phyloP scores from a whole-genome alignment of 306 rosid species.

The Prunus armeniaca region DNA sequence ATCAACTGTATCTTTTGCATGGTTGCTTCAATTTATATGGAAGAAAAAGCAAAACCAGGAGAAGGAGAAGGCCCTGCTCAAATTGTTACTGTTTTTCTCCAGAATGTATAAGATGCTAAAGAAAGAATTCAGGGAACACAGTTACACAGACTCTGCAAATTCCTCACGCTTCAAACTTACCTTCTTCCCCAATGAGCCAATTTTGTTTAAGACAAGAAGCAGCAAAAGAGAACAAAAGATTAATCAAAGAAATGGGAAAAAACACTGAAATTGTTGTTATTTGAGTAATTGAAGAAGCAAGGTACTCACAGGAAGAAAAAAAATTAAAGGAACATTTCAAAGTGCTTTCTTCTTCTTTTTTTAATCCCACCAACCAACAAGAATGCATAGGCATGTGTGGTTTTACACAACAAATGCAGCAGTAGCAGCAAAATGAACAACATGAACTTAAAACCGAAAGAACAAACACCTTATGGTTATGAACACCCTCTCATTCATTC shows the following conservation, averaged over 20 bases:
- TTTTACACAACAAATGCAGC: slow-evolving; percentile 73
- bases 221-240: slow-evolving; percentile 21
- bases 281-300: slow-evolving; percentile 47
- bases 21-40: slow-evolving; percentile 34
- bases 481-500: slow-evolving; percentile 9
- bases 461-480: slow-evolving; percentile 28
- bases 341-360: slow-evolving; percentile 37
- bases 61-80: slow-evolving; percentile 35
- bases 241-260: background rate
- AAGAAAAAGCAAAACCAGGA: slow-evolving; percentile 55
- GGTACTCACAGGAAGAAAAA: slow-evolving; percentile 37
- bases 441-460: slow-evolving; percentile 45
- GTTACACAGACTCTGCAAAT: slow-evolving; percentile 19
- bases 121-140: slow-evolving; percentile 35
- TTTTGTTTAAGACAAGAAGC: slow-evolving; percentile 40
- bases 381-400: slow-evolving; percentile 73
- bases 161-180: background rate
- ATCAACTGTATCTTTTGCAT: too few relatives aligned
- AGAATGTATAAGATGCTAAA: slow-evolving; percentile 48
- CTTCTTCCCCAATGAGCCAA: slow-evolving; percentile 37
- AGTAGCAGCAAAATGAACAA: slow-evolving; percentile 36
- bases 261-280: slow-evolving; percentile 50
- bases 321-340: slow-evolving; percentile 38
- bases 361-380: slow-evolving; percentile 68
- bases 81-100: slow-evolving; percentile 42